Evolutionary conservation across 2,329 filamentous ascomycete species (phyloP).

Genomic region (Raffaelea ambrosiae): DNA sequence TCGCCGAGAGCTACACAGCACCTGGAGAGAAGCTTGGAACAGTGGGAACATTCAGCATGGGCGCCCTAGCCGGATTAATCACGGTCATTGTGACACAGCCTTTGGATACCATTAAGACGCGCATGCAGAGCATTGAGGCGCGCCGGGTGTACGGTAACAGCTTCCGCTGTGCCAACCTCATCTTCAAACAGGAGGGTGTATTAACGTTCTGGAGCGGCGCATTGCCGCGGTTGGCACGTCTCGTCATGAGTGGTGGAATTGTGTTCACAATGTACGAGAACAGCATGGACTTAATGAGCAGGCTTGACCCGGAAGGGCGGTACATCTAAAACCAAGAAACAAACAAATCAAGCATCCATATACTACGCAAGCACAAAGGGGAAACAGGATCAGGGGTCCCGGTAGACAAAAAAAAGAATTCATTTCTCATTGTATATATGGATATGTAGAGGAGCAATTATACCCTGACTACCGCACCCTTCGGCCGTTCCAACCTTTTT

Average conservation of each 20-base stretch:
- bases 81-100: constrained; percentile 74
- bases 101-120: constrained; percentile 90
- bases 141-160: constrained; percentile 76
- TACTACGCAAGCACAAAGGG: neutral
- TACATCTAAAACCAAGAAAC: constrained; percentile 51
- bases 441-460: no score
- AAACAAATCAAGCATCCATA: no score
- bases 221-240: constrained; percentile 69
- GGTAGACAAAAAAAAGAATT: neutral
- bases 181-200: constrained; percentile 83
- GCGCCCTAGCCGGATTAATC: constrained; percentile 79
- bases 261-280: constrained; percentile 99
- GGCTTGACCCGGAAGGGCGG: constrained; percentile 70
- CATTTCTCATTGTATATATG: neutral
- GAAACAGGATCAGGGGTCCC: neutral
- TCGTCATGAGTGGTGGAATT: constrained; percentile 90
- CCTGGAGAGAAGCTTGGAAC: constrained; percentile 92
- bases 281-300: constrained; percentile 79
- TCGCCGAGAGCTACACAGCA: constrained; percentile 84
- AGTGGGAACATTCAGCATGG: constrained; percentile 81
- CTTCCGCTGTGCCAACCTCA: constrained; percentile 70
- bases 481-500: no score
- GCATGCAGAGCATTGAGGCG: constrained; percentile 95
- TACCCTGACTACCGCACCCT: no score
- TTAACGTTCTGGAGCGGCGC: constrained; percentile 93